A percentile compares a stretch with the other conserved stretches of the same genome.
phyloP scores from a whole-genome alignment of 495 filamentous ascomycete species.

The Apodospora peruviana region DNA sequence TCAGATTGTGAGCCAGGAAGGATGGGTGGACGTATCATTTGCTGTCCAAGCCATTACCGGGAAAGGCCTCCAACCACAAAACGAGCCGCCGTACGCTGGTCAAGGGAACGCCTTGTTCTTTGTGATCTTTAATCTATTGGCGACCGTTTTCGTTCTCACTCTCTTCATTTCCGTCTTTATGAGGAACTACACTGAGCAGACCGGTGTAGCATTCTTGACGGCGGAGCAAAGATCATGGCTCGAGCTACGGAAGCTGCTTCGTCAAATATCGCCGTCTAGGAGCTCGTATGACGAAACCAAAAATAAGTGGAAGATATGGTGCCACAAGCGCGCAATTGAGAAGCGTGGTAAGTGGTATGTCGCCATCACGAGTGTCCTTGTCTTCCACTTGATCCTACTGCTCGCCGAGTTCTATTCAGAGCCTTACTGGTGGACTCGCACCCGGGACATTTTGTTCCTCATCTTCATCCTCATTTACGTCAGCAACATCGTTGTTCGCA shows the following conservation, averaged over 20 bases:
- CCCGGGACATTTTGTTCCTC: slow-evolving; percentile 75
- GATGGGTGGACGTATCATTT: slow-evolving; percentile 90
- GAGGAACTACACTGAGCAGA: slow-evolving; percentile 99
- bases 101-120: slow-evolving; percentile 92
- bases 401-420: slow-evolving; percentile 83
- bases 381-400: slow-evolving; percentile 77
- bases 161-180: slow-evolving; percentile 99
- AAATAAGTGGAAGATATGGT: slow-evolving; percentile 80
- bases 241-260: slow-evolving; percentile 85
- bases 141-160: slow-evolving; percentile 95
- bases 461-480: slow-evolving; percentile 81
- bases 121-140: slow-evolving; percentile 92
- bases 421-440: slow-evolving; percentile 54
- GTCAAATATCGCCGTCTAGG: slow-evolving; percentile 91
- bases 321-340: slow-evolving; percentile 86
- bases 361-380: slow-evolving; percentile 68
- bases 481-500: slow-evolving; percentile 74
- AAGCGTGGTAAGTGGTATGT: slow-evolving; percentile 93
- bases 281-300: slow-evolving; percentile 69
- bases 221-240: slow-evolving; percentile 97
- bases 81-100: slow-evolving; percentile 43
- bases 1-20: slow-evolving; percentile 98
- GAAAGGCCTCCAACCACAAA: slow-evolving; percentile 59
- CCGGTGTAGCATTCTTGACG: slow-evolving; percentile 92
- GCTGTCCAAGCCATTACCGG: slow-evolving; percentile 78